Evolutionary conservation across 371 early-diverging fungal species (phyloP).

Genomic region (Rhizopus arrhizus): DNA sequence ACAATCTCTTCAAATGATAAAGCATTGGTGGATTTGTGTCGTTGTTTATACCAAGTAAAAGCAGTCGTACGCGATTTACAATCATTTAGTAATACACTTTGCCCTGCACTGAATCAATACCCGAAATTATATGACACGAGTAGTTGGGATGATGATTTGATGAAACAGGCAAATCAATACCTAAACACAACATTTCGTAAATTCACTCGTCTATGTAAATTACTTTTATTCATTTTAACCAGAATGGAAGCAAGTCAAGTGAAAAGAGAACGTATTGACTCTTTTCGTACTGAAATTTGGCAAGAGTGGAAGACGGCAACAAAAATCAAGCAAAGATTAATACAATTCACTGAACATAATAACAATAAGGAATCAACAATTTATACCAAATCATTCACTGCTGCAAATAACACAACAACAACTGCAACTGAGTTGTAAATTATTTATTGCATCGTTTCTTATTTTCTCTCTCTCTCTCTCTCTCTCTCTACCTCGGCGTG

Average conservation of each 20-base stretch:
- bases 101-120: conserved; percentile 26
- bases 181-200: conserved; percentile 43
- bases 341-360: conserved; percentile 29
- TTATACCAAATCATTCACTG: conserved; percentile 14
- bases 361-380: conserved; percentile 8
- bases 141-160: conserved; percentile 22
- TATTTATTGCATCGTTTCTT: no score
- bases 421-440: conserved; percentile 9
- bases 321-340: conserved; percentile 28
- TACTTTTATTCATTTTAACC: conserved; percentile 36
- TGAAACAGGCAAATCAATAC: conserved; percentile 40
- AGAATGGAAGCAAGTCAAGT: conserved; percentile 36
- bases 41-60: conserved; percentile 52
- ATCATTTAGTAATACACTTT: conserved; percentile 40
- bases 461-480: no score
- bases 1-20: conserved; percentile 21
- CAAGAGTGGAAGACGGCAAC: conserved; percentile 40
- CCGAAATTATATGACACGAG: conserved; percentile 10
- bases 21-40: conserved; percentile 44
- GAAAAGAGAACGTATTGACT: conserved; percentile 39
- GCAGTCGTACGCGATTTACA: conserved; percentile 43
- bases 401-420: conserved; percentile 14
- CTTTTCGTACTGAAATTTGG: conserved; percentile 43
- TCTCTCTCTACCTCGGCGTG: no score
- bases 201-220: conserved; percentile 42